Evolutionary conservation across 1,284 basidiomycete species (phyloP), one percentile per base, ranked within the genome.

Genomic region (Ceratobasidium sp.): DNA sequence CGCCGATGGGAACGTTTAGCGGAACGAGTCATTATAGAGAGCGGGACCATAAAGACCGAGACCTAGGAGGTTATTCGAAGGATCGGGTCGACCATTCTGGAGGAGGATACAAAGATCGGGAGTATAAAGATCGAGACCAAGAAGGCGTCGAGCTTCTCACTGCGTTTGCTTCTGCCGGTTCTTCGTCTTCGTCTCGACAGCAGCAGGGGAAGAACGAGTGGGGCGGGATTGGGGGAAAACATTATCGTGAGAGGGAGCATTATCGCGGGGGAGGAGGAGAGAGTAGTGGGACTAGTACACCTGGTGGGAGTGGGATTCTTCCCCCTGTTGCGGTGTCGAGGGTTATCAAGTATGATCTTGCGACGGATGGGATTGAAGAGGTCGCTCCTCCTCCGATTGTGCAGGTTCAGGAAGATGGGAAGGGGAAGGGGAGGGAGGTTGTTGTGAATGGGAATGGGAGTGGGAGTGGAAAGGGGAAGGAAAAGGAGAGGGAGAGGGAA

Each of bases 221-320:
- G 15, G 44, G 65, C 17, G 65, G 65, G 65, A 66, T 66, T 28
- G 65, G 65, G 10, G 65, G 20, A 10, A 66, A 66, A 12, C 69
- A 61, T 46, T 59, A 71, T 44, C 54, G 69, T 17, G 69, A 71
- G 6, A 26, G 46, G 44, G 65, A 66, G 65, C 50, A 66, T 66
- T 48, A 50, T 50, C 44, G 28, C 23, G 44, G n/a, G 13, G 65
- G 26, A 23, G 62, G 33, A n/a, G n/a, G n/a, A n/a, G n/a, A n/a
- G 65, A 66, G 65, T 28, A 66, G 65, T 66, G 65, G 44, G 46
- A 26, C 44, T 1, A 66, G 65, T 28, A 66, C 65, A 15, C 65
- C 65, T 46, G 62, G 40, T 65, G 62, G 28, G 57, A 33, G 26
- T 61, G 57, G 15, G 23, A 13, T 28, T 9, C n/a, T n/a, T n/a